Conservation (phyloP, 768 basidiomycete species). For the Cantharellus cinnabarinus region DNA sequence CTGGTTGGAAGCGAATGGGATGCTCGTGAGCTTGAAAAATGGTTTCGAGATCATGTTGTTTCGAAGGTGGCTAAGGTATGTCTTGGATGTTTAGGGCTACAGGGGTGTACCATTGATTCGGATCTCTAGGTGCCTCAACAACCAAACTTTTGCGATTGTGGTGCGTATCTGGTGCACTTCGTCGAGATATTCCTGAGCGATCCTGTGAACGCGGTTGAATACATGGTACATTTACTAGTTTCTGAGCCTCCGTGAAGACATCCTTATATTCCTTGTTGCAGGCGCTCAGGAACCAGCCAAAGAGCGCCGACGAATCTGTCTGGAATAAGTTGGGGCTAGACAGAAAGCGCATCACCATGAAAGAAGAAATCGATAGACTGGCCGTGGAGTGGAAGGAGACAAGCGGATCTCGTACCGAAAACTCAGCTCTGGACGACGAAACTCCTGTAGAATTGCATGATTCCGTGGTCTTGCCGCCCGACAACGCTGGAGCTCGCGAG, state of each 20-base stretch:
- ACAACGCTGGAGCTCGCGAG: no score
- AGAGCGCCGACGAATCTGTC: background rate
- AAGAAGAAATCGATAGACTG: background rate
- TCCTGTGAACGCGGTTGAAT: conserved; percentile 27
- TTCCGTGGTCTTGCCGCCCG: no score
- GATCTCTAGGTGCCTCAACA: conserved; percentile 62
- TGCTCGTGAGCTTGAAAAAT: conserved; percentile 1
- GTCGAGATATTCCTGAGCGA: conserved; percentile 53
- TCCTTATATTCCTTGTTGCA: no score
- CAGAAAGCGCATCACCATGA: background rate
- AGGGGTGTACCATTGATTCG: background rate
- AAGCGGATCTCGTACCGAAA: no score
- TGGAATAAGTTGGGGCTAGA: background rate
- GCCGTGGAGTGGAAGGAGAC: background rate
- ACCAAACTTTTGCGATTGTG: conserved; percentile 82
- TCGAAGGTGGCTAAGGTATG: conserved; percentile 35
- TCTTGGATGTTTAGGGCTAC: background rate
- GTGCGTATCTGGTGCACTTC: conserved; percentile 78
- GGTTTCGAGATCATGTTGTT: conserved; percentile 12
- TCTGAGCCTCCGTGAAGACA: no score
- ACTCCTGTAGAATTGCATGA: no score
- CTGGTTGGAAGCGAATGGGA: conserved; percentile 16
- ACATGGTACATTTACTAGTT: background rate
- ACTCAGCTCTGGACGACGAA: no score
- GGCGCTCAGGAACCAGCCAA: no score